Conservation (phyloP, 2,329 filamentous ascomycete species). For the Neonectria hederae region DNA sequence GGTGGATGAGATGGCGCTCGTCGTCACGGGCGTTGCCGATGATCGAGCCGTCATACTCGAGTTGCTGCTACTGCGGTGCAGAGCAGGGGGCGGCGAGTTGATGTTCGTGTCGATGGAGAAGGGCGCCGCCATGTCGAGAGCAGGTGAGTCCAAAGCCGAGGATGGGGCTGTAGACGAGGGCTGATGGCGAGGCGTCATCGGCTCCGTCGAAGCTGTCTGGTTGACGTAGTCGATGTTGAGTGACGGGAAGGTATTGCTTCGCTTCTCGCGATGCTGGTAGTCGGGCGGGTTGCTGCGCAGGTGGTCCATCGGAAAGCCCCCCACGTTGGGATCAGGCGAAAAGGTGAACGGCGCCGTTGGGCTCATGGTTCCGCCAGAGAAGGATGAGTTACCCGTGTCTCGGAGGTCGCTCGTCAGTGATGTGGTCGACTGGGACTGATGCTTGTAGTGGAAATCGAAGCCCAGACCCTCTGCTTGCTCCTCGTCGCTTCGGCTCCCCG, state of each 20-base stretch:
- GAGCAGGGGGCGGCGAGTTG: slow-evolving; percentile 46
- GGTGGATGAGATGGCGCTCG: slow-evolving; percentile 34
- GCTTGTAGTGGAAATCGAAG: slow-evolving; percentile 47
- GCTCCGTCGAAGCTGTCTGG: slow-evolving; percentile 52
- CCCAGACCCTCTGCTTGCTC: slow-evolving; percentile 59
- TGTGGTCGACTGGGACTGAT: slow-evolving; percentile 47
- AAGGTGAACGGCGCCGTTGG: slow-evolving; percentile 80
- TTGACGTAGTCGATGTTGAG: slow-evolving; percentile 69
- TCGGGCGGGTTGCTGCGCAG: slow-evolving; percentile 54
- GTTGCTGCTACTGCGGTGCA: slow-evolving; percentile 49
- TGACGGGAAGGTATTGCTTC: slow-evolving; percentile 87
- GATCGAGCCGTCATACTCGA: slow-evolving; percentile 46
- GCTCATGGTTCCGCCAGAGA: slow-evolving; percentile 77
- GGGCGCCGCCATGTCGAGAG: slow-evolving; percentile 55
- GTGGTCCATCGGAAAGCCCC: slow-evolving; percentile 65
- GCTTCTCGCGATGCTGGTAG: slow-evolving; percentile 72
- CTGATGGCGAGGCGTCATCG: slow-evolving; percentile 61
- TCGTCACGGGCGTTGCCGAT: slow-evolving; percentile 32
- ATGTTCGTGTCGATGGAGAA: slow-evolving; percentile 58
- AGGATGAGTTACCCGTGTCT: slow-evolving; percentile 62
- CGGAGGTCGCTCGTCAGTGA: slow-evolving; percentile 46
- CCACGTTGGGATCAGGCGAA: slow-evolving; percentile 76
- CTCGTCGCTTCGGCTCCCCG: slow-evolving; percentile 75
- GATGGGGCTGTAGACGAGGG: slow-evolving; percentile 59
- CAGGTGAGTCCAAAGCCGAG: slow-evolving; percentile 62